These are phyloP conservation scores for Moniliella sp. DNA, from an alignment of 1,284 basidiomycete genomes.

Conservation along the genomic window DNA sequence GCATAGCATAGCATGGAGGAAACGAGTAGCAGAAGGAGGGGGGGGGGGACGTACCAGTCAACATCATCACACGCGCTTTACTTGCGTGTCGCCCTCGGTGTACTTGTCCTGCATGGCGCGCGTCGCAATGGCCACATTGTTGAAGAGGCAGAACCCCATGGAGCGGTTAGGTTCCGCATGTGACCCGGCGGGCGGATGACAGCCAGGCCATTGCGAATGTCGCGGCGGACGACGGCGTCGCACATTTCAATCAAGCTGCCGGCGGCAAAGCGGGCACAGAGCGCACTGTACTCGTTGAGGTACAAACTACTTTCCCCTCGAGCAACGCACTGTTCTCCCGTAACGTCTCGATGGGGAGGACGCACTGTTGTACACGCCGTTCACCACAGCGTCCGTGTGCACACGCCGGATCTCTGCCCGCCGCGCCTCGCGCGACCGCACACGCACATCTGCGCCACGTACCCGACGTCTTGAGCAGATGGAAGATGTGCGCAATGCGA, in stretches of 20 bases:
- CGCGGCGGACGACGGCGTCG: constrained; percentile 3
- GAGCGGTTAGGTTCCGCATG: constrained; percentile 92
- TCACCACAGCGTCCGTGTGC: constrained; percentile 71
- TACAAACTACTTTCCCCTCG: constrained; percentile 1
- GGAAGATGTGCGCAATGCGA: constrained; percentile 59
- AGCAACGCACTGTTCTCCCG: not conserved
- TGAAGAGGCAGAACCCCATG: constrained; percentile 99
- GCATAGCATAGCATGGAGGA: too few relatives aligned
- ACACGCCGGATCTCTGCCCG: constrained; percentile 65
- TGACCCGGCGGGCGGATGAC: constrained; percentile 5
- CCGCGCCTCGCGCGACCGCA: constrained; percentile 53
- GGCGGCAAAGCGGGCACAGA: constrained; percentile 3
- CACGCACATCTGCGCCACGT: constrained; percentile 47
- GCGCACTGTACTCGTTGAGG: constrained; percentile 3
- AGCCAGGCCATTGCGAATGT: constrained; percentile 5
- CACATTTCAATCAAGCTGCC: constrained; percentile 3
- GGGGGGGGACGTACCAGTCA: too few relatives aligned
- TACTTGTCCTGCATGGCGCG: constrained; percentile 39
- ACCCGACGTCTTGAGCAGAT: constrained; percentile 43
- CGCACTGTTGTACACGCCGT: constrained; percentile 60
- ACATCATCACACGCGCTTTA: too few relatives aligned
- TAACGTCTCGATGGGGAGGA: not conserved
- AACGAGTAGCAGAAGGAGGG: too few relatives aligned
- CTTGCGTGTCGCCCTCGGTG: too few relatives aligned
- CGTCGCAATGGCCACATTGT: constrained; percentile 84